Conservation (phyloP, 345 rosid genomes). For the Fremontodendron californicum region DNA sequence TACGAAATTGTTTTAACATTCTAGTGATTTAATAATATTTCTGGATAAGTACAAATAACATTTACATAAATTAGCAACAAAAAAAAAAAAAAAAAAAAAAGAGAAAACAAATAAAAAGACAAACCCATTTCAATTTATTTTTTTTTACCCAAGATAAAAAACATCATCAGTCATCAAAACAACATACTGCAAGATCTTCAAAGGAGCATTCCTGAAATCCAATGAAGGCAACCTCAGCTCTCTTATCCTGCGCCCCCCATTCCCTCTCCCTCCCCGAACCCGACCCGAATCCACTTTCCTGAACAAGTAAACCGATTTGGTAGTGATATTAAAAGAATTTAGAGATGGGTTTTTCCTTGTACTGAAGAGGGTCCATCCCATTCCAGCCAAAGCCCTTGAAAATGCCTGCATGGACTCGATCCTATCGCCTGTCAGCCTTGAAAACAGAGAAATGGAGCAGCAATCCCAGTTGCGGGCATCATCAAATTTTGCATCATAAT, state of each 20-base stretch:
- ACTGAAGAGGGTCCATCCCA: slow-evolving; percentile 66
- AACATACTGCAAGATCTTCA: slow-evolving; percentile 67
- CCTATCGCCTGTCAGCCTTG: slow-evolving; percentile 38
- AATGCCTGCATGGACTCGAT: slow-evolving; percentile 62
- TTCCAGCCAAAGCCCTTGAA: slow-evolving; percentile 51
- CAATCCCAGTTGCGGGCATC: slow-evolving; percentile 55
- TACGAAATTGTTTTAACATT: not conserved
- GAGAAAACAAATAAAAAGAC: not conserved
- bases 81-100: not conserved
- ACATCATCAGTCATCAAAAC: slow-evolving; percentile 51
- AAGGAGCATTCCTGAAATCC: slow-evolving; percentile 66
- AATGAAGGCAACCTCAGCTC: slow-evolving; percentile 62
- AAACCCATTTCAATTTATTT: not conserved
- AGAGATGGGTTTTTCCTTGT: slow-evolving; percentile 36
- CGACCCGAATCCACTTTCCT: slow-evolving; percentile 62
- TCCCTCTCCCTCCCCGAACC: slow-evolving; percentile 28
- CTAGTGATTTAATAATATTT: not conserved
- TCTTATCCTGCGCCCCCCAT: slow-evolving; percentile 46
- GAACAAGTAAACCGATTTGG: slow-evolving; percentile 42
- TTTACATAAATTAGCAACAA: slow-evolving; percentile 11
- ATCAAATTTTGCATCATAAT: not conserved
- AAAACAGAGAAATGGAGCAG: slow-evolving; percentile 61
- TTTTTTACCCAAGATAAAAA: slow-evolving; percentile 51
- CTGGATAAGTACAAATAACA: not conserved
- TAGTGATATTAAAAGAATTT: slow-evolving; percentile 12